Evolutionary conservation across 768 basidiomycete species (phyloP).

Genomic region (Xerocomellus amylosporus): DNA sequence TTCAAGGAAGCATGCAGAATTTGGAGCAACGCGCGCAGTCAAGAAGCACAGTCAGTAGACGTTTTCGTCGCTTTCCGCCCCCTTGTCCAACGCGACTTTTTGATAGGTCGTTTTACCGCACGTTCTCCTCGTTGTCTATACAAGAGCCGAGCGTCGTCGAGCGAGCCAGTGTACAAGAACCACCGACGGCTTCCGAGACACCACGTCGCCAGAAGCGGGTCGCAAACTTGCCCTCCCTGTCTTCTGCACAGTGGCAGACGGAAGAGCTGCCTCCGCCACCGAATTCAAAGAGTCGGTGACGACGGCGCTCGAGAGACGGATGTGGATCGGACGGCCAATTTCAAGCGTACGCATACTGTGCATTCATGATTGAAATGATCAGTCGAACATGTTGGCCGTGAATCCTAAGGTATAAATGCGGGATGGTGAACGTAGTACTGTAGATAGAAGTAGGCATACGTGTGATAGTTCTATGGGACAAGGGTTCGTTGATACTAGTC

Average conservation of each 20-base stretch:
- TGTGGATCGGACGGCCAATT: no score
- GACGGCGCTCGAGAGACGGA: no score
- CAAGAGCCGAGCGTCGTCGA: conserved; percentile 20
- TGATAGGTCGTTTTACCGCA: conserved; percentile 20
- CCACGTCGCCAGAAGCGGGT: conserved; percentile 26
- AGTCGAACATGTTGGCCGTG: no score
- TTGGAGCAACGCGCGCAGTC: conserved; percentile 70
- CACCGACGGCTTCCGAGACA: conserved; percentile 1
- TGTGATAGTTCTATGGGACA: no score
- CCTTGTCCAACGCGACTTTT: background rate
- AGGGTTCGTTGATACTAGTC: background rate
- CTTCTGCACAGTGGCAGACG: conserved; percentile 52
- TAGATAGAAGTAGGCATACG: no score
- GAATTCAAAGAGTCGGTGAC: conserved; percentile 3
- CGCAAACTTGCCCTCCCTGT: conserved; percentile 45
- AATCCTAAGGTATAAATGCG: no score
- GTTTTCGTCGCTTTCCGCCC: no score
- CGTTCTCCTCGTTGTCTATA: conserved; percentile 33
- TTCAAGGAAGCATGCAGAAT: conserved; percentile 74
- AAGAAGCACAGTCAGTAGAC: conserved; percentile 66
- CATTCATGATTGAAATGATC: no score
- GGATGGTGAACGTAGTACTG: no score
- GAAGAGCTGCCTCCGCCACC: conserved; percentile 48
- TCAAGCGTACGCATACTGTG: no score
- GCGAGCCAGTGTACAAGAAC: background rate